phyloP scores from a whole-genome alignment of 805 yeast genomes.

The Suhomyces sp. region DNA sequence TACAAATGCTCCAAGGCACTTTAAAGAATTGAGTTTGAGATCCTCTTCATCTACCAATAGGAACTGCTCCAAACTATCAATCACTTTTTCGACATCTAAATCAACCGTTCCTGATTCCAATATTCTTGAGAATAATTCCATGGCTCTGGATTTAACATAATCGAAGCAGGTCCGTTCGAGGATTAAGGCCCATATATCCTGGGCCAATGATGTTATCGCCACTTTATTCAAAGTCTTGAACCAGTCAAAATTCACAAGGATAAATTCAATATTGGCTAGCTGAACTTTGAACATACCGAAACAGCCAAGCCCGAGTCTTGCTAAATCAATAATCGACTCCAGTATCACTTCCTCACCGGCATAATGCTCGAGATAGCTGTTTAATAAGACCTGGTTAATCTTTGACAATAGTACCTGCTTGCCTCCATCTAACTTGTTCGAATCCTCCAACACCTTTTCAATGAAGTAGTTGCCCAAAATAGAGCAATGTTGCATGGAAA shows the following conservation, averaged over 20 bases:
- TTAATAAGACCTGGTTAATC: constrained; percentile 7
- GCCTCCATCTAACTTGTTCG: constrained; percentile 43
- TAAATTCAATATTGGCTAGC: constrained; percentile 35
- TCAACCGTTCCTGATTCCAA: constrained; percentile 3
- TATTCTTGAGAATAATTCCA: constrained; percentile 29
- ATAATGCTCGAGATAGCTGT: not conserved
- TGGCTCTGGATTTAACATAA: constrained; percentile 42
- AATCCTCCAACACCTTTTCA: constrained; percentile 17
- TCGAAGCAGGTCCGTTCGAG: constrained; percentile 34
- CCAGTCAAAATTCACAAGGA: constrained; percentile 9
- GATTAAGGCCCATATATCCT: constrained; percentile 20
- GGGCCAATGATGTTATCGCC: constrained; percentile 2
- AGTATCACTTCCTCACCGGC: constrained; percentile 6
- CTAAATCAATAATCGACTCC: constrained; percentile 21
- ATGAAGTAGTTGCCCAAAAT: constrained; percentile 36
- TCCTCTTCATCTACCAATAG: constrained; percentile 1
- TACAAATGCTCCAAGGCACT: constrained; percentile 48
- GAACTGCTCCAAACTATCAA: not conserved
- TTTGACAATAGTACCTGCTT: constrained; percentile 45
- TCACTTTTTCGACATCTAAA: not conserved
- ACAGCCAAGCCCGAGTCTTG: constrained; percentile 36
- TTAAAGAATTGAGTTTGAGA: constrained; percentile 35
- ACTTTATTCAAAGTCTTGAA: not conserved
- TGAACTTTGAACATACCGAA: constrained; percentile 44
- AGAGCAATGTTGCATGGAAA: constrained; percentile 3